Evolutionary conservation across 1,139 yeast genomes (phyloP), one percentile per base, ranked within the genome.

Genomic region (Lodderomyces pseudojiufengensis): DNA sequence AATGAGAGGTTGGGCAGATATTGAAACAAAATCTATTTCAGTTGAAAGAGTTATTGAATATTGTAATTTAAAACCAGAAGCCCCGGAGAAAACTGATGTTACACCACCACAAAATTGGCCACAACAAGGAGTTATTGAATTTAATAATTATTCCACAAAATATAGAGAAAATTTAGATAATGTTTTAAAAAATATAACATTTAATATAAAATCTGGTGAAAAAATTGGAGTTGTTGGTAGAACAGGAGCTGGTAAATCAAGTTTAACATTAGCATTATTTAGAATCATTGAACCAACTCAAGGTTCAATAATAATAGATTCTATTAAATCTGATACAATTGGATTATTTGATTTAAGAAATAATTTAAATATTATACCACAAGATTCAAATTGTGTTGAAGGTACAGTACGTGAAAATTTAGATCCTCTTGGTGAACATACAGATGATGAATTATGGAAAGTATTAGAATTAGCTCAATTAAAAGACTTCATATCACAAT

Each of bases 211-310:
- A 35, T 55, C 64, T 4, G 45, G 55, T 3, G 70, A 65, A 40
- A 65, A 65, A 44, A 48, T 65, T 31, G 71, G 71, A 12, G 60
- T 65, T 40, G 70, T 64, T 24, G 70, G 70, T 11, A 50, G 71
- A 46, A 65, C 71, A 3, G 71, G 71, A 8, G 70, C 71, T 3
- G 71, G 71, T 5, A 65, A 65, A 40, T 62, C 68, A 5, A 57
- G 69, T 0, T 52, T 65, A 24, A 57, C 70, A 2, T 51, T 64
- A 39, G 69, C 70, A 1, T 46, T 65, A 10, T 65, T 64, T 53
- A 52, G 71, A 24, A 61, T 65, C 9, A 56, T 65, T 29, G 70
- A 65, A 46, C 59, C 69, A 4, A 50, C 57, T 11, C 27, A 39
- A 1, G 70, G 70, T 3, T 47, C 51, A 33, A 59, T 65, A 28